Evolutionary conservation across 805 yeast genomes (phyloP).

Genomic region (Blastobotrys chiropterorum): DNA sequence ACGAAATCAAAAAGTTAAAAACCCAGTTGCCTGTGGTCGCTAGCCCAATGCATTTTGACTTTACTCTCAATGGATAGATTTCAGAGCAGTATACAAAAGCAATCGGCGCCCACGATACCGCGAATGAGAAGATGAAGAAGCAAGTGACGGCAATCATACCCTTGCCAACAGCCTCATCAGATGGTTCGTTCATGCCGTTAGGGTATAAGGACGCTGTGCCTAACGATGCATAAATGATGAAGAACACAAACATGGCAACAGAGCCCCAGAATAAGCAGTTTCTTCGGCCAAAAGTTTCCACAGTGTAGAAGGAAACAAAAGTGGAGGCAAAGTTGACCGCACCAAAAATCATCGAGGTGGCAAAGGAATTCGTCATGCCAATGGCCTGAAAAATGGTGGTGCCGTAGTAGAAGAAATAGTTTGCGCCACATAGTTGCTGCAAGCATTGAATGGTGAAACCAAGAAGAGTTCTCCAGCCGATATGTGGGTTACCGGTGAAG

Average conservation of each 20-base stretch:
- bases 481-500: constrained; percentile 45
- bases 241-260: constrained; percentile 43
- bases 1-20: constrained; percentile 51
- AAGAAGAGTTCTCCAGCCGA: constrained; percentile 32
- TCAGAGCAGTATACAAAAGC: constrained; percentile 69
- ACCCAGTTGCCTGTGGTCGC: constrained; percentile 39
- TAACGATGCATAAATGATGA: constrained; percentile 45
- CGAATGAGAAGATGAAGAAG: constrained; percentile 44
- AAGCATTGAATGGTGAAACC: constrained; percentile 45
- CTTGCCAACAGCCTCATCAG: constrained; percentile 38
- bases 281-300: constrained; percentile 50
- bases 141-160: constrained; percentile 54
- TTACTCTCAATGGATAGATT: constrained; percentile 50
- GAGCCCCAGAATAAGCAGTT: constrained; percentile 42
- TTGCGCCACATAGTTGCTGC: constrained; percentile 61
- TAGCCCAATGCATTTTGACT: constrained; percentile 62
- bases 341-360: constrained; percentile 50
- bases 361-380: constrained; percentile 45
- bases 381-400: constrained; percentile 44
- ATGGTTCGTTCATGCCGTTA: constrained; percentile 25
- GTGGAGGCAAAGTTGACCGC: constrained; percentile 48
- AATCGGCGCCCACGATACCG: constrained; percentile 57
- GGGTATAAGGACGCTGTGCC: constrained; percentile 40
- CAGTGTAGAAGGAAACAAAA: constrained; percentile 41
- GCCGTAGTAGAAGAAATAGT: constrained; percentile 63